Evolutionary conservation across 345 rosid genomes (phyloP).

Genomic region (Erodium maritimum): DNA sequence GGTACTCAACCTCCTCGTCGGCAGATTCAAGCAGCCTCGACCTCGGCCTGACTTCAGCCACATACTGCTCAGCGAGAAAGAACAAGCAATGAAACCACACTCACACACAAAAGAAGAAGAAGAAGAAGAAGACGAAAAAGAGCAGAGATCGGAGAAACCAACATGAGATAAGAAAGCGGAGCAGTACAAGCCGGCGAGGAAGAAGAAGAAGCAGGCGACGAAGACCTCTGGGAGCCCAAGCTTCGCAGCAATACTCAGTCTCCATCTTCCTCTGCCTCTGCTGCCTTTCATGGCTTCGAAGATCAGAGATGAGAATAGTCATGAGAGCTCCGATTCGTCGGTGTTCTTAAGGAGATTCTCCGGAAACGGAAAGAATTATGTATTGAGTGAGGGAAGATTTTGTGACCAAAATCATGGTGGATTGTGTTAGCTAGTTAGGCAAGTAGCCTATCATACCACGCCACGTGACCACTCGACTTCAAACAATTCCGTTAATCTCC

Average conservation of each 20-base stretch:
- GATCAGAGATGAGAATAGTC: no score
- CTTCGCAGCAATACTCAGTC: conserved; percentile 12
- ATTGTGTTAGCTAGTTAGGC: no score
- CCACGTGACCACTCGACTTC: no score
- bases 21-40: conserved; percentile 20
- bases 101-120: background rate
- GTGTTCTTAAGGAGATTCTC: no score
- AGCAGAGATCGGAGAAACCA: background rate
- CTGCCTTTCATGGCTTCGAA: conserved; percentile 23
- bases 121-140: background rate
- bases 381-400: no score
- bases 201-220: conserved; percentile 34
- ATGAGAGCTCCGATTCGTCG: no score
- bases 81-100: background rate
- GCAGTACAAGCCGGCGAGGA: conserved; percentile 32
- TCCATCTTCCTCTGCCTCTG: conserved; percentile 16
- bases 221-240: conserved; percentile 23
- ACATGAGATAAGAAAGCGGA: conserved; percentile 43
- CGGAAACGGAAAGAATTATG: no score
- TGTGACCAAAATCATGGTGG: no score
- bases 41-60: conserved; percentile 6
- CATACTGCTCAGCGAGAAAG: conserved; percentile 13
- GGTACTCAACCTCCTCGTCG: conserved; percentile 12
- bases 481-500: no score
- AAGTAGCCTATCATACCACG: no score